Conservation (phyloP, 305 asterid genomes). For the Rubia balearica region DNA sequence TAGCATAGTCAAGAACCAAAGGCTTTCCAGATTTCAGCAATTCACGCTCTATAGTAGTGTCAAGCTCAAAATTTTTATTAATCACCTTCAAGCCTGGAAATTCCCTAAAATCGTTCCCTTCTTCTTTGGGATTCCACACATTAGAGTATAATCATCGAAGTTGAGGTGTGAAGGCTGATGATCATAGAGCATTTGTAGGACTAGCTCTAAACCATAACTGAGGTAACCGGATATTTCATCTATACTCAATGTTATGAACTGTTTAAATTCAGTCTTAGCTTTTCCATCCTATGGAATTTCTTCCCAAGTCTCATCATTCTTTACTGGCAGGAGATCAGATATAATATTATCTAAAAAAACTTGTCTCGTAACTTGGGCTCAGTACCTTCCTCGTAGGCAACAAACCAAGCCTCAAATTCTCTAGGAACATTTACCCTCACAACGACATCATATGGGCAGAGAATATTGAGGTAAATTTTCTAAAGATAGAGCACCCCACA, state of each 20-base stretch:
- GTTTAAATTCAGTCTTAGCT: conserved; percentile 53
- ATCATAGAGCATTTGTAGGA: too few species aligned
- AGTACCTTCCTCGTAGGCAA: conserved; percentile 43
- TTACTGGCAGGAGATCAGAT: conserved; percentile 67
- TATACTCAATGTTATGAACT: conserved; percentile 49
- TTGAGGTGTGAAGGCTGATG: too few species aligned
- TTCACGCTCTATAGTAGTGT: not conserved
- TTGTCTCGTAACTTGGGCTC: conserved; percentile 23
- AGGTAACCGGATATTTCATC: conserved; percentile 33
- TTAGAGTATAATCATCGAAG: too few species aligned
- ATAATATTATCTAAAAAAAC: conserved; percentile 58
- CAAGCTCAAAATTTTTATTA: not conserved
- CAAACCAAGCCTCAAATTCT: conserved; percentile 57
- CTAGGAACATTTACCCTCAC: conserved; percentile 45
- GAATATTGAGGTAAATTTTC: conserved; percentile 80
- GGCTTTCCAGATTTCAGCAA: conserved; percentile 62
- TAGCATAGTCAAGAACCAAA: conserved; percentile 76
- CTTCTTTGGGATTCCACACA: too few species aligned
- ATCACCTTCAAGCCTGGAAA: not conserved
- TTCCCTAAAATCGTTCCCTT: not conserved
- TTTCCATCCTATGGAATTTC: conserved; percentile 39
- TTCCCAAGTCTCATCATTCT: conserved; percentile 52
- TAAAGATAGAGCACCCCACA: conserved; percentile 69
- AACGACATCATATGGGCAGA: conserved; percentile 55
- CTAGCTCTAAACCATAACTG: conserved; percentile 10